These are phyloP conservation scores for Gigaspora rosea DNA, from an alignment of 192 early-diverging fungal genomes.

Conservation along the genomic window DNA sequence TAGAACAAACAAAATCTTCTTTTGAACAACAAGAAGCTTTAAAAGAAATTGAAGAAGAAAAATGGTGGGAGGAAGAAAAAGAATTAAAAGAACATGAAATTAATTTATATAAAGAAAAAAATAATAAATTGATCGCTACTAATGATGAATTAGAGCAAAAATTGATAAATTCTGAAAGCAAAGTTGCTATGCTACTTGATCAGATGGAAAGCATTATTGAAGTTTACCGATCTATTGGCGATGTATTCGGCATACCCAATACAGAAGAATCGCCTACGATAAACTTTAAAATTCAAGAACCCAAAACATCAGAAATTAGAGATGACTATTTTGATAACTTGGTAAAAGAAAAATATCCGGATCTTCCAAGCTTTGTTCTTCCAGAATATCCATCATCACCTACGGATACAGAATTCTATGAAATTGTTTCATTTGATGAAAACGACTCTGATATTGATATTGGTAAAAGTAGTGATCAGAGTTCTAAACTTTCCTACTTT, in stretches of 20 bases:
- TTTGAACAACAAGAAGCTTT: not conserved
- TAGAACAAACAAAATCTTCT: not conserved
- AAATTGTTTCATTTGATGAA: too few species aligned
- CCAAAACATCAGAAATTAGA: not conserved
- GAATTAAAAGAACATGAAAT: constrained; percentile 13
- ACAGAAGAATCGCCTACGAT: not conserved
- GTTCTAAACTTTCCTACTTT: too few species aligned
- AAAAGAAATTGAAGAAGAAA: not conserved
- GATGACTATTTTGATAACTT: not conserved
- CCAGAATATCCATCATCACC: not conserved
- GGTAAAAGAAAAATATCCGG: not conserved
- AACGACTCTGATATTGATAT: too few species aligned
- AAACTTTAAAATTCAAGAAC: not conserved
- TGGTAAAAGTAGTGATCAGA: too few species aligned
- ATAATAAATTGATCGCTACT: not conserved
- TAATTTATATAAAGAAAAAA: not conserved
- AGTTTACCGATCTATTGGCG: constrained; percentile 21
- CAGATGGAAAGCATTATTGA: constrained; percentile 29
- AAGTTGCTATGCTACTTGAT: constrained; percentile 23
- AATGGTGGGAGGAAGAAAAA: constrained; percentile 19
- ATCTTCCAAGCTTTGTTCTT: not conserved
- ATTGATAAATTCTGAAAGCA: not conserved
- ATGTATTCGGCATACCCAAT: not conserved
- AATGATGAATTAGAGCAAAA: constrained; percentile 19
- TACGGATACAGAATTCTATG: too few species aligned